Evolutionary conservation across 371 early-diverging fungal genomes (phyloP), one percentile per base, ranked within the genome.

Genomic region (Nematocida ironsii): DNA sequence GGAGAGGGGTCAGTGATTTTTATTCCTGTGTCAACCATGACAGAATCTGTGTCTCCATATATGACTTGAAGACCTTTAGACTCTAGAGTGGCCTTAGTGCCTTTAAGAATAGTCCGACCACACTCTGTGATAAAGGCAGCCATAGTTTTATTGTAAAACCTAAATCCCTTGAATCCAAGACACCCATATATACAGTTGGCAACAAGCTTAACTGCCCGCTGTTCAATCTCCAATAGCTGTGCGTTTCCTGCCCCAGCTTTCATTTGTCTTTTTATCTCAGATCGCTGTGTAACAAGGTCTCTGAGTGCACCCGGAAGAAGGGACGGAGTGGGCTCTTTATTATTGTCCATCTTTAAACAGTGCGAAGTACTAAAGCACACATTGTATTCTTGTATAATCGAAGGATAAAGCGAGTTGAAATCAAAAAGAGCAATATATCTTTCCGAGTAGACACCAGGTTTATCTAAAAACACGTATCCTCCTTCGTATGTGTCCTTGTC

Each of bases 141-240:
- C 66, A 99, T 89, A 0, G 92, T 93, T 84, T 95, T 95, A 85
- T 97, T 97, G 84, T 94, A 96, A 89, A 99, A 98, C 7, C 99
- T 90, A 23, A 96, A 96, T 50, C 91, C 89, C 0, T 91, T 85
- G 82, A 92, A 95, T 48, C 99, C 99, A 55, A 99, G 89, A 89
- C 98, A 99, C 25, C 99, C 99, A 86, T 99, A 99, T 93, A 99
- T 97, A 83, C 92, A 92, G 89, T 99, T 99, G 62, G 99, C 99
- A 0, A 97, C 97, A 50, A 98, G 88, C 84, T 99, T 99, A 27
- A 98, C 90, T 50, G 96, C 99, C 81, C 90, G 91, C 85, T 98
- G 99, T 44, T 96, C 91, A 84, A 95, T 94, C 83, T 98, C 91
- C 62, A 91, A 91, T 27, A 88, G 90, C 20, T 86, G 85, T 64